These are phyloP conservation scores for Cutaneotrichosporon arboriforme DNA, from an alignment of 1,284 basidiomycete species.

Conservation along the genomic window DNA sequence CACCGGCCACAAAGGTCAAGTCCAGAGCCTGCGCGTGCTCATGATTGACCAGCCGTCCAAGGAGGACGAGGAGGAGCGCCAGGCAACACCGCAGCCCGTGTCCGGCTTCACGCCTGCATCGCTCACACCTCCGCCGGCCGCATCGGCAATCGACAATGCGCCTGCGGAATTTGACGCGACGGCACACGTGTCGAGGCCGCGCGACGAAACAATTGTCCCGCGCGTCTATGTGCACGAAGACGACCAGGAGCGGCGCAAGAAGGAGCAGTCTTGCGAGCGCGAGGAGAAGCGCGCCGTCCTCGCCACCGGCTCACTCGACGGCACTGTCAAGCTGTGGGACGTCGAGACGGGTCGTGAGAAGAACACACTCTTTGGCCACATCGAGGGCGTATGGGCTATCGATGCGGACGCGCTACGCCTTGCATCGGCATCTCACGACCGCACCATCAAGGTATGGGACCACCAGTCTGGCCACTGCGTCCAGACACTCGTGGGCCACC, in stretches of 20 bases:
- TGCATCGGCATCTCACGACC: conserved; percentile 76
- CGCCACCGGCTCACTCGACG: conserved; percentile 87
- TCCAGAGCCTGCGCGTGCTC: conserved; percentile 82
- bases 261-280: conserved; percentile 1
- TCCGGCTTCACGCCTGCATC: conserved; percentile 13
- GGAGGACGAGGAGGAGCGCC: conserved; percentile 30
- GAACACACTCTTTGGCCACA: conserved; percentile 81
- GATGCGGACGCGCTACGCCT: conserved; percentile 87
- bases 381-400: conserved; percentile 94
- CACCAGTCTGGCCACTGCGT: conserved; percentile 82
- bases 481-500: conserved; percentile 87
- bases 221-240: conserved; percentile 35
- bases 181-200: conserved; percentile 15
- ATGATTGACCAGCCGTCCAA: conserved; percentile 52
- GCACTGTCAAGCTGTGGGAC: conserved; percentile 96
- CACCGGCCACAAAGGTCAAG: conserved; percentile 87
- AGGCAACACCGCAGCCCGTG: conserved; percentile 6
- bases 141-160: conserved; percentile 38
- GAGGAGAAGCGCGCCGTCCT: conserved; percentile 59
- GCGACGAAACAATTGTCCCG: conserved; percentile 25
- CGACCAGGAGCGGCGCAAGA: conserved; percentile 2
- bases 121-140: not conserved
- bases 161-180: conserved; percentile 25
- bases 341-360: conserved; percentile 75
- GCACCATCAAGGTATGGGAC: conserved; percentile 69